Evolutionary conservation across 441 rosid genomes (phyloP), one percentile per base, ranked within the genome.

Genomic region (Adansonia madagascariensis): DNA sequence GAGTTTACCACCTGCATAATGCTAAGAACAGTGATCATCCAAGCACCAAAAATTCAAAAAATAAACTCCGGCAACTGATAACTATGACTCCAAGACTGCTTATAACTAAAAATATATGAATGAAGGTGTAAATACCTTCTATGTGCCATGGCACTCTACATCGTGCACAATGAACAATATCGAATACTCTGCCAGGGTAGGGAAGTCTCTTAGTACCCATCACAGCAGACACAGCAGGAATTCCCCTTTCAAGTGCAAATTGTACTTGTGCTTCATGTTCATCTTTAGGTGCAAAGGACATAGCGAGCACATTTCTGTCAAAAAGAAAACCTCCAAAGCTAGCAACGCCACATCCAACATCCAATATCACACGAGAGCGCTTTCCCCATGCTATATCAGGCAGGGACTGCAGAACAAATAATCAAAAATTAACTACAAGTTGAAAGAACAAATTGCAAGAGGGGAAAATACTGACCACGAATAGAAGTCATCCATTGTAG

Each of bases 141-240:
- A 92, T 90, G 79, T 95, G 99, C 99, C 99, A 95, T 55, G 99
- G 98, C 46, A 95, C 99, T 78, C 99, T 90, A 82, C 99, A 95
- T 22, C 98, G 94, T 52, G 99, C 98, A 83, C 99, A 95, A 84
- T 93, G 98, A 75, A 95, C 96, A 43, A 82, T 78, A 87, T 95
- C 99, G 70, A 93, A 95, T 72, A 91, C 98, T 85, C 86, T 84
- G 76, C 90, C 91, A 15, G 99, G 99, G 80, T 88, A 93, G 65
- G 99, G 98, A 84, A 95, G 95, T 80, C 99, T 89, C 66, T 81
- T 80, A 49, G 98, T 95, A 62, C 97, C 98, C 99, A 95, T 92
- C 67, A 93, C 99, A 73, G 99, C 97, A 80, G 97, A 93, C 81
- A 95, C 82, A 22, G 93, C 97, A 35, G 97, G 98, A 78, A 95